A percentile compares a stretch with the other conserved stretches of the same genome.
Conservation (phyloP, 2,329 filamentous ascomycete species). For the Venturiaceae sp. region DNA sequence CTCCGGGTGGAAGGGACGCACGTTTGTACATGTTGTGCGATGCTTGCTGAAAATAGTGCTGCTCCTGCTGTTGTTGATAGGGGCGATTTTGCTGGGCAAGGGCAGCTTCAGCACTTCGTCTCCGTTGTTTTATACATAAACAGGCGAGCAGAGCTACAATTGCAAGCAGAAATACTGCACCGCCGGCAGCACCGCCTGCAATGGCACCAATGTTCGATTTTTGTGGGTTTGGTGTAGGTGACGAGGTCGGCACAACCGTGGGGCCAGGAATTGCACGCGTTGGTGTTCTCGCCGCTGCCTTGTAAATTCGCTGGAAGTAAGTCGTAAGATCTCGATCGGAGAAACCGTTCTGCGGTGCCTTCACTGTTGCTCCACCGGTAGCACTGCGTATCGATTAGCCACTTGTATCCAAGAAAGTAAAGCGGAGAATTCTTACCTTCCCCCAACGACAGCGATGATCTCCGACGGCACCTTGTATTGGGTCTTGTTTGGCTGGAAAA, state of each 20-base stretch:
- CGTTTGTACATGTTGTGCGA: too few species aligned
- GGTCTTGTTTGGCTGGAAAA: slow-evolving; percentile 40
- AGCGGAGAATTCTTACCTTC: neutral
- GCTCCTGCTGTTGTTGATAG: neutral
- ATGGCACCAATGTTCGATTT: neutral
- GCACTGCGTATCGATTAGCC: neutral
- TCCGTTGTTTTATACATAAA: neutral
- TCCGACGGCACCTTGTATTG: slow-evolving; percentile 25
- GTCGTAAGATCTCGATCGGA: neutral
- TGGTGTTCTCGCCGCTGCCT: neutral
- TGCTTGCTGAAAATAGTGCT: too few species aligned
- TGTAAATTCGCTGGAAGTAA: neutral
- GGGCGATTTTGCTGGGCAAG: neutral
- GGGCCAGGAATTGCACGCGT: neutral
- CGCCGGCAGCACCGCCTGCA: neutral
- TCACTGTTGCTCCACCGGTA: neutral
- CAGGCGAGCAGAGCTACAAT: neutral
- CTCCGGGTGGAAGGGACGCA: too few species aligned
- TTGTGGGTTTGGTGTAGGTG: neutral
- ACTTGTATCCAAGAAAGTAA: too few species aligned
- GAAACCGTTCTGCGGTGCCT: neutral
- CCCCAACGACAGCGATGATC: neutral
- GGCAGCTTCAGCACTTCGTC: neutral
- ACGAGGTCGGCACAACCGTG: neutral
- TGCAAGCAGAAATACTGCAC: neutral